Evolutionary conservation across 148 eudicot genomes (phyloP).

Genomic region (Chenopodium formosanum): DNA sequence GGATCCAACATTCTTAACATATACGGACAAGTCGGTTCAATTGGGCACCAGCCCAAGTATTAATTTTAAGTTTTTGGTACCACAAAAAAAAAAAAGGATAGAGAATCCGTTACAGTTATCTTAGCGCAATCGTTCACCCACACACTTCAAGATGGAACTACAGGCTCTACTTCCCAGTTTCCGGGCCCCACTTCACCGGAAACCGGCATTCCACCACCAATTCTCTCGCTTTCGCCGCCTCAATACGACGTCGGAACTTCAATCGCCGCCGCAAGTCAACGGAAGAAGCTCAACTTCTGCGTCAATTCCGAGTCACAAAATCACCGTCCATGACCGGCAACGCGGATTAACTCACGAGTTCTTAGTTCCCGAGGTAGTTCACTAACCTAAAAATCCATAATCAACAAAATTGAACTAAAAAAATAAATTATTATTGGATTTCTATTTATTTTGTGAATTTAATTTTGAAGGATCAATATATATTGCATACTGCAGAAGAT

Average conservation of each 20-base stretch:
- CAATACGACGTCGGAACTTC: conserved; percentile 48
- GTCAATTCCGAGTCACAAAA: conserved; percentile 57
- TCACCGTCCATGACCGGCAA: conserved; percentile 74
- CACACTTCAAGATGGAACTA: conserved; percentile 37
- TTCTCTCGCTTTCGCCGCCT: conserved; percentile 23
- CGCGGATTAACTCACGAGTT: conserved; percentile 76
- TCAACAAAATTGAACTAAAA: background rate
- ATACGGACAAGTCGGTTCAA: no score
- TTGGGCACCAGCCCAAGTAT: background rate
- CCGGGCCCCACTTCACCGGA: conserved; percentile 34
- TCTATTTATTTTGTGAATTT: background rate
- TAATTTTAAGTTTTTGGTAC: background rate
- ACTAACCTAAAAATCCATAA: background rate
- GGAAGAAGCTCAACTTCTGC: conserved; percentile 13
- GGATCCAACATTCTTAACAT: no score
- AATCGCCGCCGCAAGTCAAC: conserved; percentile 28
- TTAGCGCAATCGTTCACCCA: conserved; percentile 1
- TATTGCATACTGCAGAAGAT: conserved; percentile 87
- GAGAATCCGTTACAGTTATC: conserved; percentile 16
- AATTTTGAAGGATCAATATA: conserved; percentile 70
- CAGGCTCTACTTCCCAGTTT: conserved; percentile 33
- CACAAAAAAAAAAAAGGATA: background rate
- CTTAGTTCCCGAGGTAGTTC: conserved; percentile 76
- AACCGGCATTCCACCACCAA: conserved; percentile 34
- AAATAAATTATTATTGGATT: no score